Evolutionary conservation across 2,329 filamentous ascomycete genomes (phyloP).

Genomic region (Botrytis fragariae): DNA sequence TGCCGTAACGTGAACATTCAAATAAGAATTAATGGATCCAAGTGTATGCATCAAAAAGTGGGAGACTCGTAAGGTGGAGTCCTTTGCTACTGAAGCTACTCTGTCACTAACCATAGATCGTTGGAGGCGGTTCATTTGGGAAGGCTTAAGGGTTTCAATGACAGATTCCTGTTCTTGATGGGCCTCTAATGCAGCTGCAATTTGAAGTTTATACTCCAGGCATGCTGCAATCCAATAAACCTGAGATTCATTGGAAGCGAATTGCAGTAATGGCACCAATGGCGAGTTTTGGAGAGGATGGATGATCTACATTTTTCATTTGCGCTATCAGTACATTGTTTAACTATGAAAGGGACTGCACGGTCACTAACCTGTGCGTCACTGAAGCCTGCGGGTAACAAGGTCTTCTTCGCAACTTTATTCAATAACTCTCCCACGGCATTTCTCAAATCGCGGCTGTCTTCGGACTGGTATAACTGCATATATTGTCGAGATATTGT

Average conservation of each 20-base stretch:
- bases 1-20: constrained; percentile 39
- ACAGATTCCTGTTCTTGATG: constrained; percentile 46
- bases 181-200: constrained; percentile 44
- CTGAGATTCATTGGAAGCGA: constrained; percentile 37
- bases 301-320: constrained; percentile 47
- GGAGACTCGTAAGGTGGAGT: constrained; percentile 56
- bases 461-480: constrained; percentile 30
- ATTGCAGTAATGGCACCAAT: constrained; percentile 48
- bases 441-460: constrained; percentile 30
- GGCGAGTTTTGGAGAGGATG: constrained; percentile 59
- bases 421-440: constrained; percentile 31
- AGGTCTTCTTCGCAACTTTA: constrained; percentile 28
- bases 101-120: constrained; percentile 55
- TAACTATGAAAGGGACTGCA: constrained; percentile 32
- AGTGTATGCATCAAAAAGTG: constrained; percentile 50
- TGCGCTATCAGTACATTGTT: constrained; percentile 38
- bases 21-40: constrained; percentile 44
- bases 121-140: constrained; percentile 57
- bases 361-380: constrained; percentile 46
- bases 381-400: constrained; percentile 36
- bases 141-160: constrained; percentile 48
- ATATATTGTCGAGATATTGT: constrained; percentile 23
- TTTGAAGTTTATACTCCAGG: constrained; percentile 50
- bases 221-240: constrained; percentile 51
- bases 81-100: constrained; percentile 56